phyloP scores from a whole-genome alignment of 78 protist species.

The Chrysochromulina parva region DNA sequence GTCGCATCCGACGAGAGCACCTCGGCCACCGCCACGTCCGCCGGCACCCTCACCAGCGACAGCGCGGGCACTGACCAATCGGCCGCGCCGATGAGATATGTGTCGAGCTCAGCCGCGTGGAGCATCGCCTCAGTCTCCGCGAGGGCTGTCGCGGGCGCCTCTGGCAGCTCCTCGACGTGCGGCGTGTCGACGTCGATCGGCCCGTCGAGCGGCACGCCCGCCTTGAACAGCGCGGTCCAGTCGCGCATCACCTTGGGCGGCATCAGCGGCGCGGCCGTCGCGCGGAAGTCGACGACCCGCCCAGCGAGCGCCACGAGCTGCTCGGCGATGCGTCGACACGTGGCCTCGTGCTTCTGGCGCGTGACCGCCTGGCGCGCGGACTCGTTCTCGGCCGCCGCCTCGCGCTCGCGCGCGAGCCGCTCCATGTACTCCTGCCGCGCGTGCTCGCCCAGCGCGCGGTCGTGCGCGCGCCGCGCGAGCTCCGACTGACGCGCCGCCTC shows the following conservation, averaged over 20 bases:
- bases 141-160: background rate
- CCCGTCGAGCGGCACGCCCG: background rate
- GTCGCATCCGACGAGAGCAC: background rate
- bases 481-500: background rate
- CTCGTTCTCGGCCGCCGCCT: background rate
- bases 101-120: background rate
- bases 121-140: background rate
- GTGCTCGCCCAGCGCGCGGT: background rate
- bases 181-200: background rate
- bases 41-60: background rate
- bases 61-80: background rate
- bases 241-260: slow-evolving; percentile 31
- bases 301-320: background rate
- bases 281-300: background rate
- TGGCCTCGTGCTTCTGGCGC: background rate
- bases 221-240: slow-evolving; percentile 6
- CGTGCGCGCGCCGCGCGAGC: background rate
- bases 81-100: background rate
- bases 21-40: background rate
- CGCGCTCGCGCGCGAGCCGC: background rate
- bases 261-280: background rate
- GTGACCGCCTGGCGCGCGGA: background rate
- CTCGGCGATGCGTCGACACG: background rate
- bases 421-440: slow-evolving; percentile 9
- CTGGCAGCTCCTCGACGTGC: background rate